Evolutionary conservation across 768 basidiomycete genomes (phyloP).

Genomic region (Lactifluus rugatus): DNA sequence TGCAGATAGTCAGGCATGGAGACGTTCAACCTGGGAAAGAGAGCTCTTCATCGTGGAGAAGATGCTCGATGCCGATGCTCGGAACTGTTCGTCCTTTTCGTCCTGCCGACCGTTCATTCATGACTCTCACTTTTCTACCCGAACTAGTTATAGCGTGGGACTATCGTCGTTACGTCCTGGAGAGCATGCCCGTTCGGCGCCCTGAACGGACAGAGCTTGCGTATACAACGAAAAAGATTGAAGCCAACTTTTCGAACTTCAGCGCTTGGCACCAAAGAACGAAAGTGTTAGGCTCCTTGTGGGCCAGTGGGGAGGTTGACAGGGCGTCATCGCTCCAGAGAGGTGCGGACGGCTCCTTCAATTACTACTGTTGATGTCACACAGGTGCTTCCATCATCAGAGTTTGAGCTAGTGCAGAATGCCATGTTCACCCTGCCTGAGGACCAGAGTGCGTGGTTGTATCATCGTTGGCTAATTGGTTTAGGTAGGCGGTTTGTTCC

Average conservation of each 20-base stretch:
- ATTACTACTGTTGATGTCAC: not conserved
- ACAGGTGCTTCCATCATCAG: conserved; percentile 33
- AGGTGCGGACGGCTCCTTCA: conserved; percentile 35
- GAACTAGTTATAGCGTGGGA: conserved; percentile 84
- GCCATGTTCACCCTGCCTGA: conserved; percentile 95
- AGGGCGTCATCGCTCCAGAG: conserved; percentile 50
- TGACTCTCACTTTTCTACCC: conserved; percentile 1
- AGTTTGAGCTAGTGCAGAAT: conserved; percentile 86
- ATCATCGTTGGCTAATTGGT: conserved; percentile 95
- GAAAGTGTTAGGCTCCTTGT: conserved; percentile 60
- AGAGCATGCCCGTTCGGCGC: conserved; percentile 50
- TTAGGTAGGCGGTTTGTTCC: conserved; percentile 39
- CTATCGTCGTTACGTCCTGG: conserved; percentile 81
- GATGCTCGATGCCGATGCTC: conserved; percentile 82
- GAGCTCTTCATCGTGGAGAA: conserved; percentile 86
- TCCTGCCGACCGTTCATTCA: not conserved
- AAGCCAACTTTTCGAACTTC: conserved; percentile 92
- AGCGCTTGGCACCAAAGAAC: conserved; percentile 98
- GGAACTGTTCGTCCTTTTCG: conserved; percentile 68
- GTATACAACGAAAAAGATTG: conserved; percentile 87
- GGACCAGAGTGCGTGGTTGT: conserved; percentile 97
- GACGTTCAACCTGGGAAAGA: conserved; percentile 66
- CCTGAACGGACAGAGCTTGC: conserved; percentile 60
- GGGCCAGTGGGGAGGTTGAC: conserved; percentile 48
- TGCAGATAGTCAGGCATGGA: conserved; percentile 56